Evolutionary conservation across 805 yeast species (phyloP).

Genomic region (Metschnikowia cerradonensis): DNA sequence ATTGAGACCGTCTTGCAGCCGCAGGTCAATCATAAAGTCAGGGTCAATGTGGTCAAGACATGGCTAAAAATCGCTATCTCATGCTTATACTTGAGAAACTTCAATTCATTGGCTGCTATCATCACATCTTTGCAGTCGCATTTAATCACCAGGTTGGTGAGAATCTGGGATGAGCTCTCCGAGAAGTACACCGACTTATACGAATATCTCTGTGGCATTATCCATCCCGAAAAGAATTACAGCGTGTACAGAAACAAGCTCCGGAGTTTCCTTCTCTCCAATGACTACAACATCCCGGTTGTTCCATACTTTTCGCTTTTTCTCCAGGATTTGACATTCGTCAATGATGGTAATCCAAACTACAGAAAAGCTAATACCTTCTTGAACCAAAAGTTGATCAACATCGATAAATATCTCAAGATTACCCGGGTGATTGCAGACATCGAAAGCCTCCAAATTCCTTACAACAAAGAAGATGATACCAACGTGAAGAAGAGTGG

Average conservation of each 20-base stretch:
- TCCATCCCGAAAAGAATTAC: conserved; percentile 74
- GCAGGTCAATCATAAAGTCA: conserved; percentile 41
- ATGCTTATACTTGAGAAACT: conserved; percentile 68
- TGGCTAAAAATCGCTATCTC: conserved; percentile 77
- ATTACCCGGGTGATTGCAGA: conserved; percentile 63
- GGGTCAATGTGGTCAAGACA: conserved; percentile 53
- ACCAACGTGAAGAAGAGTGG: conserved; percentile 21
- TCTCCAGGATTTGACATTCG: conserved; percentile 74
- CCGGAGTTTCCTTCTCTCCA: conserved; percentile 47
- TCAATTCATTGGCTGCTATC: conserved; percentile 74
- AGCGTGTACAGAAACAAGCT: conserved; percentile 62
- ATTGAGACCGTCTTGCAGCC: conserved; percentile 64
- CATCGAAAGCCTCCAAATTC: conserved; percentile 63
- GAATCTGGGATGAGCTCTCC: conserved; percentile 55
- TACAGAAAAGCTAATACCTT: conserved; percentile 58
- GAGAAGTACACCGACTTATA: conserved; percentile 59
- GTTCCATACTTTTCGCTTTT: conserved; percentile 76
- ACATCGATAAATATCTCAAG: conserved; percentile 69
- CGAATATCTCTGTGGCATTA: conserved; percentile 59
- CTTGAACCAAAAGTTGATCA: conserved; percentile 56
- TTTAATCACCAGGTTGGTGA: conserved; percentile 57
- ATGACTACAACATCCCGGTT: conserved; percentile 53
- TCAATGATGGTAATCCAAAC: conserved; percentile 77
- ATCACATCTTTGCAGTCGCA: conserved; percentile 74
- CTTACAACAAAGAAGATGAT: conserved; percentile 36